Conservation (phyloP, 108 stramenopile species). For the Cyclotella cryptica region DNA sequence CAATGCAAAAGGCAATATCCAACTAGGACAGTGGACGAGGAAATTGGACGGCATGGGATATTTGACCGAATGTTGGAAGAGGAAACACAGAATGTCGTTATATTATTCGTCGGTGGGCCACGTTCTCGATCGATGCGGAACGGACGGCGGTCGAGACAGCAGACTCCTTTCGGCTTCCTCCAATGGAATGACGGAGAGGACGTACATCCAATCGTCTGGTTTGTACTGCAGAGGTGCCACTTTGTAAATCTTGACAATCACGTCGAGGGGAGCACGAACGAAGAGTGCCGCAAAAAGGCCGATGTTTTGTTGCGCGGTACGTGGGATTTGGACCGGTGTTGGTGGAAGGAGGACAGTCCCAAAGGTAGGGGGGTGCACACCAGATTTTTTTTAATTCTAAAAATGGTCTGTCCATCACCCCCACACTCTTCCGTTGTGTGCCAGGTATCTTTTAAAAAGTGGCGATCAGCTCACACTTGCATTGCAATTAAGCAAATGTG, state of each 20-base stretch:
- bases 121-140: constrained; percentile 16
- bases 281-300: constrained; percentile 40
- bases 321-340: not conserved
- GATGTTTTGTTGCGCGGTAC: constrained; percentile 10
- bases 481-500: too few relatives aligned
- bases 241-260: constrained; percentile 24
- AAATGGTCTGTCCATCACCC: too few relatives aligned
- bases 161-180: constrained; percentile 31
- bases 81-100: constrained; percentile 14
- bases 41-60: not conserved
- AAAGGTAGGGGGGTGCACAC: too few relatives aligned
- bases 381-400: too few relatives aligned
- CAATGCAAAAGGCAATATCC: constrained; percentile 21
- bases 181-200: constrained; percentile 34
- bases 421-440: too few relatives aligned
- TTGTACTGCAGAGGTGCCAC: constrained; percentile 20
- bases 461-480: too few relatives aligned
- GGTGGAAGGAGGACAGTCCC: too few relatives aligned
- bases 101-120: constrained; percentile 26
- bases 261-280: constrained; percentile 31
- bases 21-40: constrained; percentile 6
- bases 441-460: too few relatives aligned
- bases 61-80: constrained; percentile 2
- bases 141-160: too few relatives aligned
- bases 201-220: constrained; percentile 21